Evolutionary conservation across 1,284 basidiomycete genomes (phyloP).

Genomic region (Clitocybe nebularis): DNA sequence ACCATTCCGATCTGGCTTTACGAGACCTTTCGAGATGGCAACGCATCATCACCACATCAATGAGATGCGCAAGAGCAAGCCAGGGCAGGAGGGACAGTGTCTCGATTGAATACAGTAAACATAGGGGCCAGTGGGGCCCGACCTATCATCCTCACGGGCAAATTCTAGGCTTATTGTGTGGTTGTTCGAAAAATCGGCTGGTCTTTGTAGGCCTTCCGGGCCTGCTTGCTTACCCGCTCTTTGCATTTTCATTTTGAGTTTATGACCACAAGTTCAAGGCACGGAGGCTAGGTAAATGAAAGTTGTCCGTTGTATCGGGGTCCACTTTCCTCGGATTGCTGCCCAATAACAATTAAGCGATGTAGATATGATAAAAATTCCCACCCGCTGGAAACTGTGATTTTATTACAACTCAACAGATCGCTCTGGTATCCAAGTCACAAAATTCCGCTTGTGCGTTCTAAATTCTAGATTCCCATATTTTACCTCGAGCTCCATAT

Average conservation of each 20-base stretch:
- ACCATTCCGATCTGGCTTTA: conserved; percentile 5
- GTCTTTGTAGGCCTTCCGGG: neutral
- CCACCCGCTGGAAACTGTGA: conserved; percentile 11
- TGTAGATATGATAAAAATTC: conserved; percentile 11
- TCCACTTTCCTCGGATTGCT: conserved; percentile 10
- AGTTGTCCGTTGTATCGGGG: conserved; percentile 10
- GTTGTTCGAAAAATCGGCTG: too few relatives aligned
- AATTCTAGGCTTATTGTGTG: too few relatives aligned
- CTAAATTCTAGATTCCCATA: conserved; percentile 9
- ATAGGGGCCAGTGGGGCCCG: too few relatives aligned
- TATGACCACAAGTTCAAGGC: conserved; percentile 19
- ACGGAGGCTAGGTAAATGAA: conserved; percentile 15
- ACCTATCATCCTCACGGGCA: too few relatives aligned
- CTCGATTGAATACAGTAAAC: too few relatives aligned
- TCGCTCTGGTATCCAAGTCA: conserved; percentile 23
- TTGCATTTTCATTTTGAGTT: conserved; percentile 20
- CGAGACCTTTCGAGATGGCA: conserved; percentile 7
- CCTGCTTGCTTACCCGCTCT: neutral
- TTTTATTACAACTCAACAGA: conserved; percentile 13
- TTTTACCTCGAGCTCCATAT: conserved; percentile 13
- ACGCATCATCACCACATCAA: conserved; percentile 14
- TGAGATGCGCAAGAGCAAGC: conserved; percentile 4
- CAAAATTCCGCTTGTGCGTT: conserved; percentile 17
- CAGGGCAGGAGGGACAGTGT: conserved; percentile 1
- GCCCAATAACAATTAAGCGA: conserved; percentile 14